Conservation (phyloP, 331 rosid species). For the Phaseolus coccineus region DNA sequence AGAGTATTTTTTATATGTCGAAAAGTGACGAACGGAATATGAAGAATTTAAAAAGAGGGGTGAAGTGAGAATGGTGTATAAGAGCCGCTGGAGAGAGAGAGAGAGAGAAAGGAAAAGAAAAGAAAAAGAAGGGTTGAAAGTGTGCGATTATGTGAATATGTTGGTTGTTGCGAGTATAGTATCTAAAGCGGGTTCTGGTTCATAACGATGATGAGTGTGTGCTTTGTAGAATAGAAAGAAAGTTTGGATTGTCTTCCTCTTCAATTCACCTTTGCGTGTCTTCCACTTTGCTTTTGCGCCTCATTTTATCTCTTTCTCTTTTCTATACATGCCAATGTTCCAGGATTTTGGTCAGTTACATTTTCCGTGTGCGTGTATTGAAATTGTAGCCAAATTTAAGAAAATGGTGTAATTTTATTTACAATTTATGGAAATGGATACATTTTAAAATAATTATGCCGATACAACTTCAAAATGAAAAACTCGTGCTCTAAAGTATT, state of each 20-base stretch:
- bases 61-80: constrained; percentile 9
- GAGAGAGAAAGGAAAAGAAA: neutral
- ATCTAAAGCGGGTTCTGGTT: neutral
- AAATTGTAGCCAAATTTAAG: too few species aligned
- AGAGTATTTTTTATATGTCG: constrained; percentile 9
- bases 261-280: neutral
- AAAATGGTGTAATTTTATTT: too few species aligned
- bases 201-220: too few species aligned
- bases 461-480: too few species aligned
- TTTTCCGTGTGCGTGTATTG: too few species aligned
- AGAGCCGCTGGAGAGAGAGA: neutral
- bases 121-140: neutral
- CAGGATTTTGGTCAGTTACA: too few species aligned
- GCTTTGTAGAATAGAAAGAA: neutral
- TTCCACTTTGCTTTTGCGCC: neutral
- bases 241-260: neutral
- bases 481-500: too few species aligned
- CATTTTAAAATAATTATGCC: too few species aligned
- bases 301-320: too few species aligned
- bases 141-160: neutral
- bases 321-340: too few species aligned
- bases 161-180: neutral
- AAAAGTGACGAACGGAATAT: neutral
- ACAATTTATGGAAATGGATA: too few species aligned
- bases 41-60: neutral